phyloP scores from a whole-genome alignment of 2,329 filamentous ascomycete species.

The Colletotrichum spinosum region DNA sequence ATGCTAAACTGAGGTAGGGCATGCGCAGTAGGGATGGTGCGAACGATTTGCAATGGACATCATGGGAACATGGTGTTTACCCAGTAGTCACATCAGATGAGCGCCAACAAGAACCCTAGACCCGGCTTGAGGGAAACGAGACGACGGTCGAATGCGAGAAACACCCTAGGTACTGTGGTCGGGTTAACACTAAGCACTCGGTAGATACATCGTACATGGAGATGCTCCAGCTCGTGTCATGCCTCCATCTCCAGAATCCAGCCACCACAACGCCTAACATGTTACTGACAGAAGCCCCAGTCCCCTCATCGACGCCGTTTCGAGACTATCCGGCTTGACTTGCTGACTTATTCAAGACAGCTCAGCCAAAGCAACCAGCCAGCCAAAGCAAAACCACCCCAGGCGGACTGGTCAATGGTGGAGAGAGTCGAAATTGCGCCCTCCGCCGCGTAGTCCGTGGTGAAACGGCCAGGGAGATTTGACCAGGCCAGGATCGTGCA shows the following conservation, averaged over 20 bases:
- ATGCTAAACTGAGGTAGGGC: slow-evolving; percentile 1
- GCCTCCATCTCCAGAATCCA: background rate
- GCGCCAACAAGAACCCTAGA: background rate
- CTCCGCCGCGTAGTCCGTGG: slow-evolving; percentile 32
- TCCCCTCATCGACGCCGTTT: too few relatives aligned
- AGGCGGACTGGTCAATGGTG: slow-evolving; percentile 25
- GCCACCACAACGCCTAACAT: background rate
- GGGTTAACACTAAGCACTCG: slow-evolving; percentile 9
- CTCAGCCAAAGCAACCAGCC: background rate
- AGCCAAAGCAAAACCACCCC: slow-evolving; percentile 4
- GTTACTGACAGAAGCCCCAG: slow-evolving; percentile 9
- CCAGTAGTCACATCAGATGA: background rate
- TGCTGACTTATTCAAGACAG: background rate
- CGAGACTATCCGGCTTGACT: too few relatives aligned
- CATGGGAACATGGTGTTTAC: background rate
- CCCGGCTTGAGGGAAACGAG: slow-evolving; percentile 10
- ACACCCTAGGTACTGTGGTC: background rate
- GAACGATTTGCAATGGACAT: slow-evolving; percentile 8
- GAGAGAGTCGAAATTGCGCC: slow-evolving; percentile 32
- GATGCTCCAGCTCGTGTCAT: too few relatives aligned
- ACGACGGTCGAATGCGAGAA: slow-evolving; percentile 6
- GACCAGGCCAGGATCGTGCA: slow-evolving; percentile 28
- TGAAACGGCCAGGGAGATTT: slow-evolving; percentile 37
- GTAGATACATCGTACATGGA: too few relatives aligned
- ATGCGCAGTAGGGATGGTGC: slow-evolving; percentile 2